Base-by-base conservation (phyloP, 2,329 filamentous ascomycete species). In the Trichoderma atroviride region DNA sequence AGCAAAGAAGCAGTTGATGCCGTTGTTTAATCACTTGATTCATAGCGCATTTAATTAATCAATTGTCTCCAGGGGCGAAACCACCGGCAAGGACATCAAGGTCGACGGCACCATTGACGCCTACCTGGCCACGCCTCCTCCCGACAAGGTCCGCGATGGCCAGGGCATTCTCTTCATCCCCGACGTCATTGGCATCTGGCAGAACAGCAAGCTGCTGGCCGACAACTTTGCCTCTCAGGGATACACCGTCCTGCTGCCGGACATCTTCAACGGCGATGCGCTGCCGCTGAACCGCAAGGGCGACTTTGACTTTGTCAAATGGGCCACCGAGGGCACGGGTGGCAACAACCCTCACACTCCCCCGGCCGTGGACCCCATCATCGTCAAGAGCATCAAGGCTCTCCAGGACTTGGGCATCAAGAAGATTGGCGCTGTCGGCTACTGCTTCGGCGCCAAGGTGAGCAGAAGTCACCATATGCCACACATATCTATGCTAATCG, bases 391-490 rank as follows among this genome's bases (percentile, higher is more conserved):
- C 4, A 74, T 91, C 73, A 85, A 87, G 73, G 83, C 86, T 69
- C 76, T 92, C 56, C 84, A 85, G 70, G 83, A 87, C 63, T 81
- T 83, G 67, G 85, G 86, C 1, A 78, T 86, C 57, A 87, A 86
- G 77, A 87, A 85, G 72, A 80, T 94, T 43, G 91, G 87, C 1
- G 86, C 83, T 16, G 86, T 89, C 0, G 91, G 91, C 0, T 93
- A 93, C 80, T 94, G 92, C 80, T 92, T 93, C 73, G 91, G 92
- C 47, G 91, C 85, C 68, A 92, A 92, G 84, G 87, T 88, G 73
- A 70, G 81, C 53, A 6, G 14, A n/a, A 11, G 11, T n/a, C 31
- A n/a, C 5, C 29, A 5, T 7, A 2, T 35, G 5, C 27, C 7
- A 5, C 4, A 33, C 16, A 2, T 31, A 14, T 19, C 19, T 43